These are phyloP conservation scores for Suaeda aralocaspica DNA, from an alignment of 148 eudicot species.

Conservation along the genomic window DNA sequence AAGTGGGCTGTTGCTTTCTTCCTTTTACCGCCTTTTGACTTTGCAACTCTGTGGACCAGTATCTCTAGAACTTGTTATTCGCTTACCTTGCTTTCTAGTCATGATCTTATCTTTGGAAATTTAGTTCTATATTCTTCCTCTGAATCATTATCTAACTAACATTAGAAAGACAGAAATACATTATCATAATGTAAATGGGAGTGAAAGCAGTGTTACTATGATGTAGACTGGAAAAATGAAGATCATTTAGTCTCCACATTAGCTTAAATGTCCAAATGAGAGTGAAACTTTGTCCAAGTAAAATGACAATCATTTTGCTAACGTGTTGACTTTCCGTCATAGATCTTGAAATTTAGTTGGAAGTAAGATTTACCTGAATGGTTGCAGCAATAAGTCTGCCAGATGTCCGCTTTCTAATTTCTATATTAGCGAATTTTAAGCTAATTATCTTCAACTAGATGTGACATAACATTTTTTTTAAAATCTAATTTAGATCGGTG, in stretches of 20 bases:
- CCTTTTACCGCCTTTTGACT: constrained; percentile 22
- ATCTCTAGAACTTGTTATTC: background rate
- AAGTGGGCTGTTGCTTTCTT: constrained; percentile 15
- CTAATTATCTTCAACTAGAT: background rate
- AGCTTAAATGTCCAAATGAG: background rate
- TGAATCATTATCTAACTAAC: constrained; percentile 14
- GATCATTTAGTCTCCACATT: constrained; percentile 2
- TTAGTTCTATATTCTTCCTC: constrained; percentile 5
- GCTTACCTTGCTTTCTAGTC: background rate
- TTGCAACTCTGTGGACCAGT: constrained; percentile 13
- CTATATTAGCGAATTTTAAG: background rate
- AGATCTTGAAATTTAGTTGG: background rate
- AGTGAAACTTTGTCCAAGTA: constrained; percentile 2
- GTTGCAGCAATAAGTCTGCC: background rate
- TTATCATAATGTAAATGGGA: background rate
- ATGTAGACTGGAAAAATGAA: constrained; percentile 2
- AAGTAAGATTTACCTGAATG: background rate
- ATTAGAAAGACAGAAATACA: background rate
- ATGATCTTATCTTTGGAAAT: background rate
- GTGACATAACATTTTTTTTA: background rate
- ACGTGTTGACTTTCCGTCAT: constrained; percentile 8
- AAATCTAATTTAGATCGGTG: background rate
- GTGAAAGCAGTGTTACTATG: background rate
- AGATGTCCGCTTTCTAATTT: background rate
- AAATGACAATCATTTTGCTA: constrained; percentile 3